These are phyloP conservation scores for Orbilia ellipsospora DNA, from an alignment of 2,329 filamentous ascomycete genomes.

Conservation along the genomic window DNA sequence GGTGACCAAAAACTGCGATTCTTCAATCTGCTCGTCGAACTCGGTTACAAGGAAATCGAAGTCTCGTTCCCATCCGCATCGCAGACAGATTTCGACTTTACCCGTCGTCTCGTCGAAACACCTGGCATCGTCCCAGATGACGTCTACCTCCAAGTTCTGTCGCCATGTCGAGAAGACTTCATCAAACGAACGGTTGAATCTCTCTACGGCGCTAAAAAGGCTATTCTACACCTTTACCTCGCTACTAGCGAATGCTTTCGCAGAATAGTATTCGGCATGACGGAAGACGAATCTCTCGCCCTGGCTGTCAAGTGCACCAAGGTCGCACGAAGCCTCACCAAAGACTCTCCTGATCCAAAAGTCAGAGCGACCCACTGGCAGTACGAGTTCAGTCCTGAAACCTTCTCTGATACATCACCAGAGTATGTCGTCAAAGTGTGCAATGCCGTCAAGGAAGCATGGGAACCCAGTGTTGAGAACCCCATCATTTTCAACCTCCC, in stretches of 20 bases:
- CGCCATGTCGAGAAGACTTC: conserved; percentile 89
- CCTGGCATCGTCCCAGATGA: conserved; percentile 86
- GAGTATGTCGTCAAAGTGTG: conserved; percentile 87
- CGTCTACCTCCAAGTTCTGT: conserved; percentile 90
- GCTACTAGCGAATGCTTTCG: conserved; percentile 97
- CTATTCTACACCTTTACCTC: conserved; percentile 93
- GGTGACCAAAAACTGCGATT: conserved; percentile 94
- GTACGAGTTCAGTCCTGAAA: conserved; percentile 86
- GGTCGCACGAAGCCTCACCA: conserved; percentile 88
- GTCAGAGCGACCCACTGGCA: conserved; percentile 73
- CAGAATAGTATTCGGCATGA: conserved; percentile 86
- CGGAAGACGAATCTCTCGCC: conserved; percentile 81
- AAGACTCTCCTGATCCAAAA: conserved; percentile 72
- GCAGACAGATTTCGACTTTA: conserved; percentile 96
- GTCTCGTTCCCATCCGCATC: conserved; percentile 95
- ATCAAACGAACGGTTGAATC: conserved; percentile 91
- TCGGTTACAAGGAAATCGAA: conserved; percentile 98
- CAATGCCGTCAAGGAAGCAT: conserved; percentile 91
- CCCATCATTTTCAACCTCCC: conserved; percentile 97
- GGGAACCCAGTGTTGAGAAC: conserved; percentile 81
- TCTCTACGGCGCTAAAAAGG: conserved; percentile 88
- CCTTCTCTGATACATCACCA: conserved; percentile 88
- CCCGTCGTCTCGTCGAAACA: conserved; percentile 83
- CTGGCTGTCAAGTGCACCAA: conserved; percentile 87
- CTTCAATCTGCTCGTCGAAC: conserved; percentile 91